Evolutionary conservation across 1,284 basidiomycete species (phyloP).

Genomic region (Leccinum fuscescens): DNA sequence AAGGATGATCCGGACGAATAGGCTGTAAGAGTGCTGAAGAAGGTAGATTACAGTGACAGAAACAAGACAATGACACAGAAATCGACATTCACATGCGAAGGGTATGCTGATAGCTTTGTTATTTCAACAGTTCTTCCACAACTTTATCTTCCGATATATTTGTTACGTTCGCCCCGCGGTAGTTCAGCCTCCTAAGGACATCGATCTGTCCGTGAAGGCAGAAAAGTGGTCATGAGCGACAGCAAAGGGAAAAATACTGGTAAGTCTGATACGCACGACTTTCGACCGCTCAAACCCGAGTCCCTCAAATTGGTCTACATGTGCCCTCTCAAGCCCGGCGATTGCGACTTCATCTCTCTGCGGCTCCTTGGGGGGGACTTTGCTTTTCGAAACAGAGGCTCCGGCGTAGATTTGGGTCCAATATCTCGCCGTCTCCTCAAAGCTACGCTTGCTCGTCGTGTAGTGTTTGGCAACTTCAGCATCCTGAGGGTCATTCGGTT

Average conservation of each 20-base stretch:
- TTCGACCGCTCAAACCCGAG: conserved; percentile 73
- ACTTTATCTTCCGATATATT: conserved; percentile 61
- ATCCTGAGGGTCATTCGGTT: conserved; percentile 97
- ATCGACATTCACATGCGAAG: conserved; percentile 21
- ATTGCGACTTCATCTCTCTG: conserved; percentile 66
- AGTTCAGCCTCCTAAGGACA: conserved; percentile 85
- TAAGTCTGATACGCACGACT: conserved; percentile 57
- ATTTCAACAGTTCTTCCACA: conserved; percentile 58
- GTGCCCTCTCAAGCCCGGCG: conserved; percentile 68
- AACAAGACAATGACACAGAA: conserved; percentile 26
- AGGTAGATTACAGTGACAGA: conserved; percentile 31
- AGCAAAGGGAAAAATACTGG: not conserved
- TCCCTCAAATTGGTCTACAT: conserved; percentile 71
- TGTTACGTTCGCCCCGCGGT: conserved; percentile 72
- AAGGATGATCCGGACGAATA: conserved; percentile 16
- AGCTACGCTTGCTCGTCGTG: conserved; percentile 81
- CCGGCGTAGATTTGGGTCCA: conserved; percentile 92
- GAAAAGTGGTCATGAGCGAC: conserved; percentile 2
- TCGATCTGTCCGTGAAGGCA: conserved; percentile 61
- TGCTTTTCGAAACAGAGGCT: conserved; percentile 53
- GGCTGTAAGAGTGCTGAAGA: conserved; percentile 11
- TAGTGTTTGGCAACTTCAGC: conserved; percentile 98
- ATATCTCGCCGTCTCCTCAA: conserved; percentile 90
- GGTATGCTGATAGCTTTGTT: conserved; percentile 28
- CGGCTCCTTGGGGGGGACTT: conserved; percentile 31